Evolutionary conservation across 139 green algal species (phyloP).

Genomic region (Closterium sp.): DNA sequence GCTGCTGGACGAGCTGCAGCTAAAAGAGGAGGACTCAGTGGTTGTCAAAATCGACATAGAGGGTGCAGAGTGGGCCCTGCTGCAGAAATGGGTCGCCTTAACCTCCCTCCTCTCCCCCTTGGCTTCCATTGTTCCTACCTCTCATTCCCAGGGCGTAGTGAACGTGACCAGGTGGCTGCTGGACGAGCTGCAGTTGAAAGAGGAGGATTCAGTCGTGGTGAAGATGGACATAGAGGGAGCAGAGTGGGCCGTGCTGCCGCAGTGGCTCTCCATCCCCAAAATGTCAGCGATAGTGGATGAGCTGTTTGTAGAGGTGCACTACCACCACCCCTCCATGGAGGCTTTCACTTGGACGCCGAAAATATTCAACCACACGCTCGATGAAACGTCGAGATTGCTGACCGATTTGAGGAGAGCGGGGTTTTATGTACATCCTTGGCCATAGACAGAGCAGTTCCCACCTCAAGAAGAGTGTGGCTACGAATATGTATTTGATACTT

Average conservation of each 20-base stretch:
- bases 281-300: slow-evolving; percentile 29
- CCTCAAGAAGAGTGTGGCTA: too few relatives aligned
- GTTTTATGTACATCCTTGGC: too few relatives aligned
- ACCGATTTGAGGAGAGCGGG: too few relatives aligned
- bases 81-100: not conserved
- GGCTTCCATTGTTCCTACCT: not conserved
- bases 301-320: slow-evolving; percentile 40
- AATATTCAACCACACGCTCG: too few relatives aligned
- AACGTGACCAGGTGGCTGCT: slow-evolving; percentile 23
- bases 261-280: not conserved
- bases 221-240: slow-evolving; percentile 39
- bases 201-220: slow-evolving; percentile 31
- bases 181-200: slow-evolving; percentile 28
- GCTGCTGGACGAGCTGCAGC: slow-evolving; percentile 25
- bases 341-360: too few relatives aligned
- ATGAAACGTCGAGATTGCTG: too few relatives aligned
- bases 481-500: too few relatives aligned
- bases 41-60: slow-evolving; percentile 39
- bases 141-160: slow-evolving; percentile 13
- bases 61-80: not conserved
- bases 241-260: slow-evolving; percentile 26
- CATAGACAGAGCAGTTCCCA: too few relatives aligned
- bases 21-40: slow-evolving; percentile 28
- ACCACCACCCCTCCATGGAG: slow-evolving; percentile 22
- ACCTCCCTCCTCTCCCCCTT: not conserved